phyloP scores from a whole-genome alignment of 2,329 filamentous ascomycete genomes.

The Xylaria sp. region DNA sequence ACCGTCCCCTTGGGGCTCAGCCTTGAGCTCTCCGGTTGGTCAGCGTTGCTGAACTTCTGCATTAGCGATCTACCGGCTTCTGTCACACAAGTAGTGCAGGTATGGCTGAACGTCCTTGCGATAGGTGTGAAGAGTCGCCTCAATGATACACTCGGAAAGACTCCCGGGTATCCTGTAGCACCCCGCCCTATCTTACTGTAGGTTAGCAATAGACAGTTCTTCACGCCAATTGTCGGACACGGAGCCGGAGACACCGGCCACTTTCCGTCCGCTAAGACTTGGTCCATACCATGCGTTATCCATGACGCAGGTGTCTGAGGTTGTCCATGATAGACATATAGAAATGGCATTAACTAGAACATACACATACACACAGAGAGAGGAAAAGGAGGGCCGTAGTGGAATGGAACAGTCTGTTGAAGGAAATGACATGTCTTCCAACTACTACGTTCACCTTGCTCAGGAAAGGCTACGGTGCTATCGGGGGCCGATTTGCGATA shows the following conservation, averaged over 20 bases:
- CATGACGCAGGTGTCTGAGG: not conserved
- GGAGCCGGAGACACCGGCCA: not conserved
- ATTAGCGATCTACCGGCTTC: not conserved
- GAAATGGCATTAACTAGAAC: not conserved
- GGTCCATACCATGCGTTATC: not conserved
- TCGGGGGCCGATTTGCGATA: not conserved
- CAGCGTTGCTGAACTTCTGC: not conserved
- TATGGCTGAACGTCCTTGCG: not conserved
- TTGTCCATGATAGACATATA: not conserved
- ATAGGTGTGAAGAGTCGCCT: not conserved
- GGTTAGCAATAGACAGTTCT: not conserved
- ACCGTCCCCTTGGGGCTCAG: not conserved
- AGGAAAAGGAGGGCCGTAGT: not conserved
- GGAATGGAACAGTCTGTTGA: not conserved
- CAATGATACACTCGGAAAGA: not conserved
- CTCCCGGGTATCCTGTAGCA: not conserved
- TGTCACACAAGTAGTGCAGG: not conserved
- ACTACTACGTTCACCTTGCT: not conserved
- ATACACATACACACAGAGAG: not conserved
- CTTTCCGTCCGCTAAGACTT: not conserved
- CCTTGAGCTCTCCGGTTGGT: constrained; percentile 2
- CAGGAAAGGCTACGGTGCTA: not conserved
- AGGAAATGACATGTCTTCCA: not conserved
- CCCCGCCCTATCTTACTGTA: not conserved
- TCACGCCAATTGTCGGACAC: constrained; percentile 5